Conservation (phyloP, 1,139 yeast species). For the Saccharomyces uvarum region DNA sequence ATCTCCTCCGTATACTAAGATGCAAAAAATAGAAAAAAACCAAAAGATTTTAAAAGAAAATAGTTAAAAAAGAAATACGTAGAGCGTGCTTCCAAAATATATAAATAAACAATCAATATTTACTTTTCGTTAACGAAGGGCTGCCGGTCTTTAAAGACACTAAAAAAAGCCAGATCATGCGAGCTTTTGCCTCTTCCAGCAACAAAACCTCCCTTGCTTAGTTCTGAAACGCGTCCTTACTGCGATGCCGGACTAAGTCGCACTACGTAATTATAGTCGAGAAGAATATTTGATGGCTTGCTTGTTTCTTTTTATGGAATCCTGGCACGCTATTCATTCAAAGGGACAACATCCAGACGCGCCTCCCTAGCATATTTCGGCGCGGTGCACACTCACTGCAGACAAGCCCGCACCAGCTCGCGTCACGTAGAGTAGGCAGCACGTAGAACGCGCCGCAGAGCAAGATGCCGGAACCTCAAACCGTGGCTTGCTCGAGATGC, state of each 20-base stretch:
- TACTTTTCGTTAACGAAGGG: background rate
- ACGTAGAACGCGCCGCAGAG: background rate
- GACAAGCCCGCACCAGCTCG: background rate
- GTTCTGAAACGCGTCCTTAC: background rate
- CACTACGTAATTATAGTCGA: background rate
- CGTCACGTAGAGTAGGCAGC: background rate
- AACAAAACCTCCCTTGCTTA: background rate
- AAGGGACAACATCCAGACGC: background rate
- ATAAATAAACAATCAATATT: background rate
- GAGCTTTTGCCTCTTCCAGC: background rate
- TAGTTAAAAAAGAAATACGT: background rate
- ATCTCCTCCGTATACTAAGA: conserved; percentile 20
- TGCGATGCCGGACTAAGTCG: background rate
- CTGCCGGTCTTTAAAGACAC: background rate
- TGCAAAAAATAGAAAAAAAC: background rate
- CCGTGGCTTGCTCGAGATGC: conserved; percentile 1
- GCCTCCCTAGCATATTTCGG: background rate
- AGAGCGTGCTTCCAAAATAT: background rate
- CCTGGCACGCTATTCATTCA: background rate
- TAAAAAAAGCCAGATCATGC: background rate
- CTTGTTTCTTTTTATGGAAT: background rate
- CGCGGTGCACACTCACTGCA: background rate
- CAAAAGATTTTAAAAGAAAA: background rate
- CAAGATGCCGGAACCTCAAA: background rate
- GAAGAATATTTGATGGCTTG: background rate